These are phyloP conservation scores for Vigna unguiculata DNA, from an alignment of 306 rosid species.

Conservation along the genomic window DNA sequence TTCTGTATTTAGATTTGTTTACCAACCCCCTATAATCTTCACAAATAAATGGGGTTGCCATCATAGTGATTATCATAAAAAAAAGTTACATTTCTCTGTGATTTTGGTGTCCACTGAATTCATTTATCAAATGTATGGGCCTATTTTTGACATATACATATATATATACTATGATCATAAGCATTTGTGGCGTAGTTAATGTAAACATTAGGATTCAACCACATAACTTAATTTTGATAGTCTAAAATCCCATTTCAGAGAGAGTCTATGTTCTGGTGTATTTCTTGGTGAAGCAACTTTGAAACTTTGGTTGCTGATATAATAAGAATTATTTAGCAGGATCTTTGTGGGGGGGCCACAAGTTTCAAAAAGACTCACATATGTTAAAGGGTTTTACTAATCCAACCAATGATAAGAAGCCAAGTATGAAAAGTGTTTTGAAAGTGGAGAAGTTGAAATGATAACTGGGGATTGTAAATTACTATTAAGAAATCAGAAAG, in stretches of 20 bases:
- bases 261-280: conserved; percentile 6
- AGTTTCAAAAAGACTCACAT: conserved; percentile 44
- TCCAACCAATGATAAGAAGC: conserved; percentile 17
- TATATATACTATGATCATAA: neutral
- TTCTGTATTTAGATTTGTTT: conserved; percentile 84
- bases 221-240: neutral
- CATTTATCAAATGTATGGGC: conserved; percentile 48
- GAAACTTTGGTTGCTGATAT: conserved; percentile 29
- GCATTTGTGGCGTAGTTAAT: neutral
- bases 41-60: conserved; percentile 75
- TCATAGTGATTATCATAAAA: conserved; percentile 58
- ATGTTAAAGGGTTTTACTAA: neutral
- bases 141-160: conserved; percentile 40
- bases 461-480: neutral
- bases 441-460: neutral
- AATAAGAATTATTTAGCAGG: conserved; percentile 30
- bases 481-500: neutral
- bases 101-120: conserved; percentile 44
- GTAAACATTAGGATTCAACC: neutral
- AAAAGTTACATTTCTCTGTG: conserved; percentile 42
- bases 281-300: conserved; percentile 22
- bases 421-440: neutral
- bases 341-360: conserved; percentile 58
- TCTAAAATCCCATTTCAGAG: neutral
- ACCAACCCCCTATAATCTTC: conserved; percentile 53